phyloP scores from a whole-genome alignment of 2,329 filamentous ascomycete genomes.

The Trichoderma breve region DNA sequence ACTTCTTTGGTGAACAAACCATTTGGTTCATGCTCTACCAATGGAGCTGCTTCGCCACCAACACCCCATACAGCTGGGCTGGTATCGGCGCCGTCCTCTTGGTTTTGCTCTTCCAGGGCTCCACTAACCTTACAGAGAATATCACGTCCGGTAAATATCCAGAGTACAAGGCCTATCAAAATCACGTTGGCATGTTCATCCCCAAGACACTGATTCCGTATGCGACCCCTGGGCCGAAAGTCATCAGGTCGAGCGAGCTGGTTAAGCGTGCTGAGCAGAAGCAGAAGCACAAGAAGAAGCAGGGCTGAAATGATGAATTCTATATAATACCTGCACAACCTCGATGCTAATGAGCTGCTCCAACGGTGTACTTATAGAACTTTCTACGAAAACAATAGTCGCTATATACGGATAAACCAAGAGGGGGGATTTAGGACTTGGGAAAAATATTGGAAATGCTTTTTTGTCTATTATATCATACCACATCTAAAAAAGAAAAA shows the following conservation, averaged over 20 bases:
- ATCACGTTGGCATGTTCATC: constrained; percentile 77
- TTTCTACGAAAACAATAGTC: not conserved
- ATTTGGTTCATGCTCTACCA: constrained; percentile 88
- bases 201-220: constrained; percentile 55
- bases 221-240: constrained; percentile 42
- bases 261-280: constrained; percentile 44
- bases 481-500: constrained; percentile 10
- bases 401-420: not conserved
- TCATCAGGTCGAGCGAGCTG: constrained; percentile 52
- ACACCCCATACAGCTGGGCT: constrained; percentile 75
- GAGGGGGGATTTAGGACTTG: not conserved
- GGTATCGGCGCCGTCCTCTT: constrained; percentile 67
- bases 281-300: constrained; percentile 36
- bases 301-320: constrained; percentile 33
- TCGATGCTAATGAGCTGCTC: not conserved
- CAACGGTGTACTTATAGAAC: not conserved
- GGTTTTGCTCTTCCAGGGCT: constrained; percentile 81
- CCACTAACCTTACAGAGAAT: constrained; percentile 81
- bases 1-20: constrained; percentile 88
- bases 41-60: constrained; percentile 77
- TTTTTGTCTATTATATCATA: constrained; percentile 8
- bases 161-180: constrained; percentile 83
- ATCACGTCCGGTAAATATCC: constrained; percentile 82
- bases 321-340: constrained; percentile 17
- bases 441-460: not conserved